Evolutionary conservation across 257 asterid genomes (phyloP), one percentile per base, ranked within the genome.

Genomic region (Solanum dulcamara): DNA sequence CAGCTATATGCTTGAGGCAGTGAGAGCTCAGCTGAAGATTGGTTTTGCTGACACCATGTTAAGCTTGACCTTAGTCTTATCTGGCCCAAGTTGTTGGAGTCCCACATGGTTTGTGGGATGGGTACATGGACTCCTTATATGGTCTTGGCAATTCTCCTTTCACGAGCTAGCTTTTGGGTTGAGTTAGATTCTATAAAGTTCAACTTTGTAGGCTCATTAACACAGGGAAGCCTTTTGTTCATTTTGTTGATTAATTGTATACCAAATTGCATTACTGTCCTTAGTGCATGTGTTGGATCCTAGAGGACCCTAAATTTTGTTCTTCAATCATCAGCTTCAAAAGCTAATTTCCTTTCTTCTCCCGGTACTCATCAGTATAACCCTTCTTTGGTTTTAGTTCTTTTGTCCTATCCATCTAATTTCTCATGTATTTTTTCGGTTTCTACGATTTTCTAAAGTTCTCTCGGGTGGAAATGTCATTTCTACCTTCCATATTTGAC

Each of bases 31-130:
- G 28, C 62, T 48, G 24, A 14, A 77, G 62, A 53, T 48, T 12
- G 17, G 26, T 91, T 89, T 37, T 89, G 86, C 83, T 87, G 85
- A 28, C 44, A 62, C 66, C 83, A 62, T 87, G 28, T 46, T 5
- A 18, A 26, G 62, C 62, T 42, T 75, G 81, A 15, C 40, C 17
- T 46, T 35, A 28, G 40, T 77, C 62, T 26, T 46, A 44, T 42
- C 83, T 46, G 59, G 11, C 4, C 40, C 33, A 64, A 66, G 30
- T 15, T 66, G 12, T 66, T 4, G 42, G 42, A 30, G 74, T 15
- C 42, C n/a, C 74, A 66, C 40, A 30, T 66, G 1, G 22, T 66
- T 66, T 66, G 74, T 7, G n/a, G 74, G 11, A 66, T 66, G 20
- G 71, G 40, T 30, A 30, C 40, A 66, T 6, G 74, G 12, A 13